Base-by-base conservation (phyloP, 192 early-diverging fungal genomes). In the Lobosporangium transversale region DNA sequence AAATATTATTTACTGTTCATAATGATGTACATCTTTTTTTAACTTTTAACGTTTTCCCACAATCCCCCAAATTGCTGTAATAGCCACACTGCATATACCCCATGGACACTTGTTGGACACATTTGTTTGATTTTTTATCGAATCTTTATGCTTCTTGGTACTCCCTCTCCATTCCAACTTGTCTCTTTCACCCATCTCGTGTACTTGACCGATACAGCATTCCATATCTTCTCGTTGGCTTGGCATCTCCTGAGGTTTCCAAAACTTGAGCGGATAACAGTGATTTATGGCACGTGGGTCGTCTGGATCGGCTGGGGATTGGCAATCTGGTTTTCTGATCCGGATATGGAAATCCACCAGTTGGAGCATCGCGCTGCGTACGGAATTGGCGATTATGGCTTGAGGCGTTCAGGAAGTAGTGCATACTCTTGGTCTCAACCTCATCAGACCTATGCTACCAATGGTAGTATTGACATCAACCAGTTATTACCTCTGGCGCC, bases 271-370 rank as follows among this genome's bases (percentile, higher is more conserved):
- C 79, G 83, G 23, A 79, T 74, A 21, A 80, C 76, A 26, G 84
- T 87, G 2, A 78, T 85, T n/a, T 87, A 85, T 56, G 86, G 86
- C 7, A 86, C 86, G 0, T 87, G 84, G 84, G 69, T 85, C 3
- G 80, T 86, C 23, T 87, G 84, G 78, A 80, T 82, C 23, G 86
- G 86, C 3, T 84, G 86, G 85, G 70, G 81, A 0, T 62, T 87
- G 1, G 80, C 83, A 10, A 61, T 78, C 27, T 75, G 81, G 60
- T 44, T 84, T 10, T 70, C 74, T 5, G 66, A 70, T 21, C 73
- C 73, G 20, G 73, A 81, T 45, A 58, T 70, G 76, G 60, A 79
- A 45, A 79, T 64, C 17, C 73, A 76, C 57, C 73, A 70, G 6
- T 58, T 65, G 49, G 63, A 79, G 7, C 76, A 70, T 35, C 67